Conservation (phyloP, 2,329 filamentous ascomycete genomes). For the Colletotrichum endophyticum region DNA sequence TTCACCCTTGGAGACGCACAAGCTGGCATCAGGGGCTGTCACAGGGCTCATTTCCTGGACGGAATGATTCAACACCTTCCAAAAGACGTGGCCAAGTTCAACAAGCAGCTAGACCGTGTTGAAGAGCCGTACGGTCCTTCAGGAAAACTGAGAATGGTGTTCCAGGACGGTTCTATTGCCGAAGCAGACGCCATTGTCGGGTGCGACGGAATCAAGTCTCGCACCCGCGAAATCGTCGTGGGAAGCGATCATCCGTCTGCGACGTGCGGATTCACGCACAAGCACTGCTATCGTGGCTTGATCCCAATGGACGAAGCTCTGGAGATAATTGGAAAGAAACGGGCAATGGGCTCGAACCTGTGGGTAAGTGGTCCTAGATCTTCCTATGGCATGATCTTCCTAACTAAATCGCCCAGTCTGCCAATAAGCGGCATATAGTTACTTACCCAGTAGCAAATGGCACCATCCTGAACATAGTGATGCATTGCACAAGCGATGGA, state of each 20-base stretch:
- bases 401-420: constrained; percentile 30
- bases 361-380: constrained; percentile 51
- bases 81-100: constrained; percentile 24
- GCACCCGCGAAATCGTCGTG: constrained; percentile 53
- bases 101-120: constrained; percentile 33
- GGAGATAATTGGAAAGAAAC: constrained; percentile 46
- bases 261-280: constrained; percentile 52
- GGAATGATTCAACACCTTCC: constrained; percentile 42
- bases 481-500: constrained; percentile 36
- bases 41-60: constrained; percentile 29
- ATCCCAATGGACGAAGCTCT: constrained; percentile 56
- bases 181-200: constrained; percentile 51
- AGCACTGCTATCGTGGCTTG: constrained; percentile 60
- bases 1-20: not conserved
- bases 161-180: constrained; percentile 42
- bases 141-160: constrained; percentile 30
- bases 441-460: constrained; percentile 63
- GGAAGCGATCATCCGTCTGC: constrained; percentile 41
- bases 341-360: constrained; percentile 47
- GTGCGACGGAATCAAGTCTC: constrained; percentile 64
- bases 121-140: constrained; percentile 20
- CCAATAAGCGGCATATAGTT: constrained; percentile 59
- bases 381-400: not conserved
- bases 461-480: constrained; percentile 59
- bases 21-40: not conserved